Evolutionary conservation across 306 rosid genomes (phyloP).

Genomic region (Dicorynia guianensis): DNA sequence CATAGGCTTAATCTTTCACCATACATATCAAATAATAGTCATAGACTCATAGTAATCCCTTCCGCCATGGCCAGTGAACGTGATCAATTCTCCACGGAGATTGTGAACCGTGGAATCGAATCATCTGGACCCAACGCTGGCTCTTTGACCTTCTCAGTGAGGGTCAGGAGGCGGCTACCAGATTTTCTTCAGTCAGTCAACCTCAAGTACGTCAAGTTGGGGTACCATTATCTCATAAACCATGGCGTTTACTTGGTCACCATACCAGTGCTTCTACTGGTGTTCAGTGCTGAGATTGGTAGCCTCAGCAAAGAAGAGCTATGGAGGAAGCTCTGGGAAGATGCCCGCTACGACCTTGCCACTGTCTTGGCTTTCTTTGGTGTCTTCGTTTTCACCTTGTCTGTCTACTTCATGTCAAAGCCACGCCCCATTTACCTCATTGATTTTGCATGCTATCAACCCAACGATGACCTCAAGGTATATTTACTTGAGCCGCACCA

Average conservation of each 20-base stretch:
- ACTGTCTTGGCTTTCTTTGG: slow-evolving; percentile 77
- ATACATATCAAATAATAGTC: background rate
- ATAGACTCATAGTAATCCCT: background rate
- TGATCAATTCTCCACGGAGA: slow-evolving; percentile 84
- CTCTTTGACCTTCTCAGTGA: slow-evolving; percentile 79
- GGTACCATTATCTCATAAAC: slow-evolving; percentile 88
- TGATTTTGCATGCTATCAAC: slow-evolving; percentile 80
- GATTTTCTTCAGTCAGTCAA: slow-evolving; percentile 93
- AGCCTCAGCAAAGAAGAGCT: slow-evolving; percentile 79
- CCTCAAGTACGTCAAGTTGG: slow-evolving; percentile 92
- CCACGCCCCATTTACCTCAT: slow-evolving; percentile 88
- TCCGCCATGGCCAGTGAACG: slow-evolving; percentile 68
- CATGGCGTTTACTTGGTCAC: slow-evolving; percentile 88
- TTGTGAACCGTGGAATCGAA: slow-evolving; percentile 89
- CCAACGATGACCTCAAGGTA: slow-evolving; percentile 83
- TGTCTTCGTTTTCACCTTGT: slow-evolving; percentile 81
- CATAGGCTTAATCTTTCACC: background rate
- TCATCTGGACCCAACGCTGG: slow-evolving; percentile 93
- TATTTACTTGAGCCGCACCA: too few species aligned
- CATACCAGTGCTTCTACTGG: slow-evolving; percentile 75
- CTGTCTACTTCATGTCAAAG: slow-evolving; percentile 89
- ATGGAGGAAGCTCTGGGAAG: slow-evolving; percentile 90
- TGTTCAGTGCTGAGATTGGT: slow-evolving; percentile 92
- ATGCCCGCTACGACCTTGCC: slow-evolving; percentile 83
- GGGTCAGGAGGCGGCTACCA: slow-evolving; percentile 83